A percentile compares a stretch with the other conserved stretches of the same genome.
Conservation (phyloP, 2,329 filamentous ascomycete genomes). For the Kalmusia sp. region DNA sequence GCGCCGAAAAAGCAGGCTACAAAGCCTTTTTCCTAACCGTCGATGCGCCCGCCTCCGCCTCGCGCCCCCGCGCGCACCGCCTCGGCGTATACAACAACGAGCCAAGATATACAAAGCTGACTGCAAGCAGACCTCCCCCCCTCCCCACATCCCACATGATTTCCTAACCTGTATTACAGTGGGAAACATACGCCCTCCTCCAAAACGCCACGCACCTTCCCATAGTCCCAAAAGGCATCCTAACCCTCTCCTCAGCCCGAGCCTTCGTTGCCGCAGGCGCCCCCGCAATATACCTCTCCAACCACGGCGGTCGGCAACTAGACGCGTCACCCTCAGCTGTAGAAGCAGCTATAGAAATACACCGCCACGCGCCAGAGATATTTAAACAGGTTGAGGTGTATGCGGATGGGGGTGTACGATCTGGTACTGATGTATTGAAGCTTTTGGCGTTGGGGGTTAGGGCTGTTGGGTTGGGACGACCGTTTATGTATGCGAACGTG, state of each 20-base stretch:
- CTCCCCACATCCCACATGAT: too few relatives aligned
- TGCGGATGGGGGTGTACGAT: conserved; percentile 40
- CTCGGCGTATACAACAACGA: conserved; percentile 22
- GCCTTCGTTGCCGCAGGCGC: conserved; percentile 33
- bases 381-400: conserved; percentile 42
- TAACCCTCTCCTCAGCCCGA: conserved; percentile 39
- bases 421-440: conserved; percentile 39
- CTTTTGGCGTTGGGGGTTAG: conserved; percentile 38
- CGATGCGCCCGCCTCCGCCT: conserved; percentile 38
- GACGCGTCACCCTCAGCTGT: conserved; percentile 65
- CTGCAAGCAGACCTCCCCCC: conserved; percentile 19
- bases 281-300: conserved; percentile 40
- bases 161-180: too few relatives aligned
- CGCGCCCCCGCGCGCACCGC: conserved; percentile 31
- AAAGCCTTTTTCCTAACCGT: conserved; percentile 43
- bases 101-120: too few relatives aligned
- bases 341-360: conserved; percentile 77
- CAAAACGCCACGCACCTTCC: conserved; percentile 36
- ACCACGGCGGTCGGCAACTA: conserved; percentile 43
- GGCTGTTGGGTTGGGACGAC: conserved; percentile 52
- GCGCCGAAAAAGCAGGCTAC: conserved; percentile 32
- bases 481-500: conserved; percentile 57
- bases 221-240: conserved; percentile 44
- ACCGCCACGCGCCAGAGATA: conserved; percentile 54
- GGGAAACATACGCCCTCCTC: conserved; percentile 31